Evolutionary conservation across 176 grass and related monocot species (phyloP).

Genomic region (Carex cristatella): DNA sequence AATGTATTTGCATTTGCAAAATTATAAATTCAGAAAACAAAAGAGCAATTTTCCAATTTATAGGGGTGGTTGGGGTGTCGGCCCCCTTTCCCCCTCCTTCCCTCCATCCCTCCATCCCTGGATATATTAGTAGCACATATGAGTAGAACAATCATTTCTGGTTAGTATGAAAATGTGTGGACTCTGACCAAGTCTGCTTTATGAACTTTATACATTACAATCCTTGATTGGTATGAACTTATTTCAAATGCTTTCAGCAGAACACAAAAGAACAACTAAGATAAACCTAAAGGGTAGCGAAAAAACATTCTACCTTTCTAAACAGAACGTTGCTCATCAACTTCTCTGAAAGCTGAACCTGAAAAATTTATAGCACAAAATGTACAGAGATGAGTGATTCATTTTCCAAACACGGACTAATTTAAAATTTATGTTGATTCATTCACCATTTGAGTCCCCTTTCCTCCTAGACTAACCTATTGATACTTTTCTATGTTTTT

Average conservation of each 20-base stretch:
- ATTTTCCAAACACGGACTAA: background rate
- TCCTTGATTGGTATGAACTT: background rate
- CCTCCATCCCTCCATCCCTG: background rate
- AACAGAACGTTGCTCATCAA: conserved; percentile 94
- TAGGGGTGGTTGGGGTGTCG: background rate
- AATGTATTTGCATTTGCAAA: background rate
- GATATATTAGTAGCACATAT: background rate
- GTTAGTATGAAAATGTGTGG: background rate
- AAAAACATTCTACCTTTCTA: conserved; percentile 53
- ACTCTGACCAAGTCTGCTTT: background rate
- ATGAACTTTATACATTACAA: background rate
- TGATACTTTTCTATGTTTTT: background rate
- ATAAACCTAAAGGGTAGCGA: background rate
- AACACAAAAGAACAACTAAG: background rate
- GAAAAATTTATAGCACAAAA: conserved; percentile 23
- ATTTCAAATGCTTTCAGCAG: background rate
- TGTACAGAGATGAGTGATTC: conserved; percentile 3
- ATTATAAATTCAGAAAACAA: background rate
- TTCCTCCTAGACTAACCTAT: background rate
- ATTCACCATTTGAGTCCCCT: background rate
- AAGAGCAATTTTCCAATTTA: background rate
- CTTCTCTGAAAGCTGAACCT: conserved; percentile 96
- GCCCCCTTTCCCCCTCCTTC: background rate
- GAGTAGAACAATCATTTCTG: background rate
- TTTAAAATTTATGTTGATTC: background rate